phyloP scores from a whole-genome alignment of 2,329 filamentous ascomycete genomes.

The Penicillium sp. region DNA sequence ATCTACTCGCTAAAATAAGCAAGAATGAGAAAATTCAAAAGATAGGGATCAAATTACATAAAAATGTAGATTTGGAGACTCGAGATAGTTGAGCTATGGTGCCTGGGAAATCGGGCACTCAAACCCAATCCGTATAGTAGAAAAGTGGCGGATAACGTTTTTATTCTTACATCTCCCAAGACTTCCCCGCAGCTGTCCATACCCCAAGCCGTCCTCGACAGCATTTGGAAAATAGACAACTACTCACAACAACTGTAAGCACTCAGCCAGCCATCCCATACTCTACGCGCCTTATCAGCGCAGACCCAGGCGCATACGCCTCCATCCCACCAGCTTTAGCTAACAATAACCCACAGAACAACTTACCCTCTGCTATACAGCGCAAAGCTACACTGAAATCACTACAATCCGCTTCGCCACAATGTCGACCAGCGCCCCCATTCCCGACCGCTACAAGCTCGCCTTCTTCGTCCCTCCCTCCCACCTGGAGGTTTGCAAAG shows the following conservation, averaged over 20 bases:
- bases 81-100: not conserved
- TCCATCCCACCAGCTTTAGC: not conserved
- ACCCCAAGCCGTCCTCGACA: not conserved
- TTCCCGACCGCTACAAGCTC: conserved; percentile 42
- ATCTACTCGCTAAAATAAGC: no score
- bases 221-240: not conserved
- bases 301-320: not conserved
- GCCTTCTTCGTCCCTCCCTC: conserved; percentile 45
- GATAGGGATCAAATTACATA: no score
- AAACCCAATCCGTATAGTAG: no score
- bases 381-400: not conserved
- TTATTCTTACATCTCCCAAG: not conserved
- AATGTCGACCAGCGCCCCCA: conserved; percentile 25
- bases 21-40: no score
- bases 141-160: no score
- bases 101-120: conserved; percentile 9
- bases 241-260: not conserved
- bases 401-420: not conserved
- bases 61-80: no score
- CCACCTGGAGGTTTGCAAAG: conserved; percentile 42
- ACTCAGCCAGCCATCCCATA: not conserved
- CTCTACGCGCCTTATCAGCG: not conserved
- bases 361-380: not conserved
- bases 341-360: not conserved
- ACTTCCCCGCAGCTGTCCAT: not conserved